Percentiles rank a stretch among this genome's conserved stretches.
These are phyloP conservation scores for Lithocarpus polystachyus DNA, from an alignment of 306 rosid genomes.

Conservation along the genomic window DNA sequence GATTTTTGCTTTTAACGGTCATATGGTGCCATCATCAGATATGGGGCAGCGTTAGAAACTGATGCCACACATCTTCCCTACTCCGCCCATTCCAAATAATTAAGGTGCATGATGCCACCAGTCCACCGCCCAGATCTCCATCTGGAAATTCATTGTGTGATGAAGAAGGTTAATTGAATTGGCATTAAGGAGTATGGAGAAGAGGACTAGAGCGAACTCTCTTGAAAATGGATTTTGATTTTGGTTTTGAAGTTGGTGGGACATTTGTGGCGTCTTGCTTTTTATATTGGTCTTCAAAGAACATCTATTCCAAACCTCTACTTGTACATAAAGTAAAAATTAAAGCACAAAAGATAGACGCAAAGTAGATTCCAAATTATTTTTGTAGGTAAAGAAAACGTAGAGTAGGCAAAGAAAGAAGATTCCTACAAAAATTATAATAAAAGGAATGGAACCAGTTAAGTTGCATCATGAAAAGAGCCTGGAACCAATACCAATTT, in stretches of 20 bases:
- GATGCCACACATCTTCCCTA: background rate
- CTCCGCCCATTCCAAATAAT: background rate
- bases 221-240: no score
- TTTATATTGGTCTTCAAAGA: background rate
- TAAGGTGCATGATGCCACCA: background rate
- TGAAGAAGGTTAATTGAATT: background rate
- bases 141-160: background rate
- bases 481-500: no score
- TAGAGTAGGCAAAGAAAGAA: no score
- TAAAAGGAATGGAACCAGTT: background rate
- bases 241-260: background rate
- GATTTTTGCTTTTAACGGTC: background rate
- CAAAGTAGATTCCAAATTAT: background rate
- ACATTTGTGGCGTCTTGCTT: background rate
- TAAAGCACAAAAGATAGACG: background rate
- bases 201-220: no score
- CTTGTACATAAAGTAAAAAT: background rate
- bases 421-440: no score
- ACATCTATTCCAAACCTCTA: background rate
- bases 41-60: background rate
- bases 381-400: background rate
- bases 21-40: background rate
- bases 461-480: background rate
- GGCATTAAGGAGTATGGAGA: background rate
- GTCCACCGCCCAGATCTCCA: background rate